Conservation (phyloP, 2,329 filamentous ascomycete genomes). For the Colletotrichum sidae region DNA sequence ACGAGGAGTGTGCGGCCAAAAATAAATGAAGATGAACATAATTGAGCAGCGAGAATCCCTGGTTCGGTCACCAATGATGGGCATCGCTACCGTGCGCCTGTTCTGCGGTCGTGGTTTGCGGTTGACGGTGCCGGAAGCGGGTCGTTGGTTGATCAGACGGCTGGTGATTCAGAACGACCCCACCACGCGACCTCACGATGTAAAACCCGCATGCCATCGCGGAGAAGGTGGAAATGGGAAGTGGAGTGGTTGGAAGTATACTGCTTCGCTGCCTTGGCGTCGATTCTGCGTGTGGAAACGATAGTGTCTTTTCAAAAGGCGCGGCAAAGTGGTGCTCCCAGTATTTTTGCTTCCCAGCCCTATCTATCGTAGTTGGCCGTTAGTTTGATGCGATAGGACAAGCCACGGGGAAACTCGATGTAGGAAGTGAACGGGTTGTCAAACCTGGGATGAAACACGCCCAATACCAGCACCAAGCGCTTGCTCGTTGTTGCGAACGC, state of each 20-base stretch:
- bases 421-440: conserved; percentile 26
- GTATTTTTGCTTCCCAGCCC: conserved; percentile 6
- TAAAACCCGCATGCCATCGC: too few species aligned
- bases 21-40: conserved; percentile 17
- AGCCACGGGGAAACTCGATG: background rate
- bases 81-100: conserved; percentile 18
- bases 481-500: conserved; percentile 25
- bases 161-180: conserved; percentile 33
- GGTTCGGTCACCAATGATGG: conserved; percentile 3
- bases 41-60: background rate
- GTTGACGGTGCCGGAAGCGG: conserved; percentile 27
- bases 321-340: background rate
- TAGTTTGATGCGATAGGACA: conserved; percentile 16
- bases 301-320: background rate
- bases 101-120: background rate
- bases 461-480: conserved; percentile 13
- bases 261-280: too few species aligned
- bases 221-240: too few species aligned
- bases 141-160: conserved; percentile 34
- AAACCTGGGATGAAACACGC: conserved; percentile 37
- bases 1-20: conserved; percentile 16
- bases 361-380: conserved; percentile 10
- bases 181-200: conserved; percentile 1
- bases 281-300: background rate
- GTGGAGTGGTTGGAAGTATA: too few species aligned